phyloP scores from a whole-genome alignment of 495 filamentous ascomycete genomes.

The Talaromyces nanjingensis region DNA sequence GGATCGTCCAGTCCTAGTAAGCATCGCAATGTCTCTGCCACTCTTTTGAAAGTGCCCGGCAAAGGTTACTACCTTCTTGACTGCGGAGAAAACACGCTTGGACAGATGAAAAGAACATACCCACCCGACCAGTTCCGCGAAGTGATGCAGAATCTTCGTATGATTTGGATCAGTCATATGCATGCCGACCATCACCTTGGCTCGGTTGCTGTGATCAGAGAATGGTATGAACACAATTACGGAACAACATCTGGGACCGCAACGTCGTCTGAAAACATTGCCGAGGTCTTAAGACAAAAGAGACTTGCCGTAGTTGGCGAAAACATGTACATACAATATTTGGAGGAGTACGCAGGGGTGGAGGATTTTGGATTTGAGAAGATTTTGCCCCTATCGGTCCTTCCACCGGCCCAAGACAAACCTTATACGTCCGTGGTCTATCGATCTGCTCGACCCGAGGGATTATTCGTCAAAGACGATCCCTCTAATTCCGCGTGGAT shows the following conservation, averaged over 20 bases:
- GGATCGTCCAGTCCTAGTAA: conserved; percentile 84
- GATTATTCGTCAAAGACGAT: conserved; percentile 18
- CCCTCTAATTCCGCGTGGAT: conserved; percentile 16
- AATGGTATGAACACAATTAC: conserved; percentile 58
- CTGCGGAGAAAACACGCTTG: conserved; percentile 86
- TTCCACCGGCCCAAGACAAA: conserved; percentile 11
- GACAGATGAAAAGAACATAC: conserved; percentile 77
- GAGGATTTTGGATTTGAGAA: conserved; percentile 70
- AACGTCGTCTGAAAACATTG: conserved; percentile 21
- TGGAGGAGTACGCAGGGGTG: conserved; percentile 68
- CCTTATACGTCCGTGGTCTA: conserved; percentile 19
- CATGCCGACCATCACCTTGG: conserved; percentile 97
- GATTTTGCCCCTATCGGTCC: conserved; percentile 30
- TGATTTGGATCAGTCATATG: conserved; percentile 90
- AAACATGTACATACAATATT: conserved; percentile 58
- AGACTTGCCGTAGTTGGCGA: conserved; percentile 57
- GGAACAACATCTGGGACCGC: conserved; percentile 12
- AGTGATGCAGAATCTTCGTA: conserved; percentile 68
- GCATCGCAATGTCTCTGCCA: conserved; percentile 91
- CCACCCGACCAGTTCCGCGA: conserved; percentile 52
- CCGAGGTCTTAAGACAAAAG: conserved; percentile 34
- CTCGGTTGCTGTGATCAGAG: conserved; percentile 65
- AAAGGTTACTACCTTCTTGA: conserved; percentile 82
- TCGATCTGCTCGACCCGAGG: conserved; percentile 23
- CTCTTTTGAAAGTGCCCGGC: conserved; percentile 75